Evolutionary conservation across 2,329 filamentous ascomycete species (phyloP).

Genomic region (Fonsecaea pedrosoi): DNA sequence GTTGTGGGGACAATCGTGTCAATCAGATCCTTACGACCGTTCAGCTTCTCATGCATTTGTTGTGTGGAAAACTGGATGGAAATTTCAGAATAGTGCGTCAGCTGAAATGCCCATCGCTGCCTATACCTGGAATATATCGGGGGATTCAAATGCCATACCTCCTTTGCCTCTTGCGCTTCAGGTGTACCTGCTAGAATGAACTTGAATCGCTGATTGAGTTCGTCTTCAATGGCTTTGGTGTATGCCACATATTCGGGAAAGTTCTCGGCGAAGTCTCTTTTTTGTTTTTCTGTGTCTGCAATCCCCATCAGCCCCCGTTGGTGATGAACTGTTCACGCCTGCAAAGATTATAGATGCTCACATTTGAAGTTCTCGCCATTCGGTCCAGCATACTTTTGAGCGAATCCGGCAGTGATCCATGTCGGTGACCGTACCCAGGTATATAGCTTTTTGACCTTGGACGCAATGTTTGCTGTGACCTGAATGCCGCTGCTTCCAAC

Average conservation of each 20-base stretch:
- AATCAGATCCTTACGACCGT: conserved; percentile 47
- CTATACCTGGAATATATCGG: no score
- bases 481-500: conserved; percentile 63
- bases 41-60: conserved; percentile 32
- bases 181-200: conserved; percentile 13
- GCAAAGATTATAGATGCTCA: neutral
- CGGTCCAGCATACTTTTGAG: conserved; percentile 21
- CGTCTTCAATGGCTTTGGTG: conserved; percentile 42
- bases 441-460: conserved; percentile 42
- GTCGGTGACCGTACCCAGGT: conserved; percentile 25
- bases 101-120: no score
- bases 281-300: conserved; percentile 31
- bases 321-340: no score
- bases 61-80: conserved; percentile 21
- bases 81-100: no score
- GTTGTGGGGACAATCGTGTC: conserved; percentile 54
- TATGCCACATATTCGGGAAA: conserved; percentile 39
- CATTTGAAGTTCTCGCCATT: conserved; percentile 27
- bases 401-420: conserved; percentile 26
- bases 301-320: no score
- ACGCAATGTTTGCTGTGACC: conserved; percentile 57
- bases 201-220: conserved; percentile 38
- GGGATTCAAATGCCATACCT: conserved; percentile 19
- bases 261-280: conserved; percentile 35
- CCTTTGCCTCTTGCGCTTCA: conserved; percentile 11